phyloP scores from a whole-genome alignment of 306 rosid species.

The Rosa multiflora region DNA sequence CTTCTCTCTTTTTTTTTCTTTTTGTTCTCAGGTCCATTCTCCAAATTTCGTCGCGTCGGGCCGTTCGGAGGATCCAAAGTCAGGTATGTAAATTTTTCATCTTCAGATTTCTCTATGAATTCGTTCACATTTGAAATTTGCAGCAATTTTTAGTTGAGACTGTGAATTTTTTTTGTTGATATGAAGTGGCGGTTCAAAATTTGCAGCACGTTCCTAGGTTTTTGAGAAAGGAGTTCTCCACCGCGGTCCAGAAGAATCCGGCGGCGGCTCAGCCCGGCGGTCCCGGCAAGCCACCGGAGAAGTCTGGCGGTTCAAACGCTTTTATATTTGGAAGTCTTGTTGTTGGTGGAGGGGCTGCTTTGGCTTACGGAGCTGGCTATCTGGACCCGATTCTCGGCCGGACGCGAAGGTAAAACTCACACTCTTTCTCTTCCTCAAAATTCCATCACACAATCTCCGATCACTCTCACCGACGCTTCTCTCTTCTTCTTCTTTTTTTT shows the following conservation, averaged over 20 bases:
- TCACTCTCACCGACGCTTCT: not conserved
- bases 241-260: conserved; percentile 36
- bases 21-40: conserved; percentile 60
- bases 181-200: not conserved
- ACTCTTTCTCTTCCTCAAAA: not conserved
- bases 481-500: not conserved
- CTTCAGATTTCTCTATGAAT: not conserved
- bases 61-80: conserved; percentile 45
- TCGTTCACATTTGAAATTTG: conserved; percentile 8
- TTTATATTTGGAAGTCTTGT: conserved; percentile 62
- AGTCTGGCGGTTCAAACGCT: conserved; percentile 35
- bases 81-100: conserved; percentile 41
- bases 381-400: conserved; percentile 49
- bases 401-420: too few species aligned
- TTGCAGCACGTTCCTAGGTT: conserved; percentile 51
- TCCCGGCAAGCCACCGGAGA: conserved; percentile 41
- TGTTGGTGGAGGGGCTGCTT: conserved; percentile 64
- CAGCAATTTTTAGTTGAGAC: conserved; percentile 15
- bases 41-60: conserved; percentile 58
- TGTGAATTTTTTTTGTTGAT: conserved; percentile 17
- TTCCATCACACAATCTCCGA: not conserved
- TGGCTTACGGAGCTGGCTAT: conserved; percentile 71
- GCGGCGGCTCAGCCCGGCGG: conserved; percentile 38
- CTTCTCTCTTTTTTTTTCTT: not conserved
- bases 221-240: conserved; percentile 58